phyloP scores from a whole-genome alignment of 1,284 basidiomycete genomes.

The Moniliophthora roreri region DNA sequence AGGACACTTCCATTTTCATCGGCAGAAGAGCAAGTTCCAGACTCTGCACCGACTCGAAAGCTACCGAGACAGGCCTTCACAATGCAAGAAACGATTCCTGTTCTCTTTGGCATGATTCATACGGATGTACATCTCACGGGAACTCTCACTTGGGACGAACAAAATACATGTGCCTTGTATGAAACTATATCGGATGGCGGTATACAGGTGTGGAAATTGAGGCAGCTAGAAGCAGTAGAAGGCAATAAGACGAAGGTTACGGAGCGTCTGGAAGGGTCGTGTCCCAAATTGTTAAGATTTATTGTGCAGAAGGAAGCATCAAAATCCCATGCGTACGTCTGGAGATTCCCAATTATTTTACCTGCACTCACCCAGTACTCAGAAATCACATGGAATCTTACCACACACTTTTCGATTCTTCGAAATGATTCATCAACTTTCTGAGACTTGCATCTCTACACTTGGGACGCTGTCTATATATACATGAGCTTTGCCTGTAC shows the following conservation, averaged over 20 bases:
- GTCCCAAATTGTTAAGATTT: slow-evolving; percentile 24
- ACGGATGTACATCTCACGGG: slow-evolving; percentile 27
- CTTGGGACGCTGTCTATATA: too few species aligned
- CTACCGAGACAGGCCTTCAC: slow-evolving; percentile 31
- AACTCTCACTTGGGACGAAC: slow-evolving; percentile 33
- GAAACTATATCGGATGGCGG: slow-evolving; percentile 26
- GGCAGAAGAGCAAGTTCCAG: neutral
- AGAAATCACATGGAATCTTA: slow-evolving; percentile 31
- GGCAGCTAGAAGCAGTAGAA: slow-evolving; percentile 26
- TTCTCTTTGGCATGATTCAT: slow-evolving; percentile 30
- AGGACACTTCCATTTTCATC: slow-evolving; percentile 14
- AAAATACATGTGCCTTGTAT: slow-evolving; percentile 26
- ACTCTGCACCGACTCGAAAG: neutral
- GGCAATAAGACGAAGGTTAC: slow-evolving; percentile 27
- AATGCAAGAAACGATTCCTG: slow-evolving; percentile 30
- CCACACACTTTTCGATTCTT: slow-evolving; percentile 21
- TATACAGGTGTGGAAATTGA: slow-evolving; percentile 31
- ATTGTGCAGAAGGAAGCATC: slow-evolving; percentile 28
- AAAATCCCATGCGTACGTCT: slow-evolving; percentile 28
- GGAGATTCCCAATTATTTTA: neutral
- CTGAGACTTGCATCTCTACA: too few species aligned
- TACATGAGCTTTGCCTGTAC: too few species aligned
- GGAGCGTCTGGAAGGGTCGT: slow-evolving; percentile 31
- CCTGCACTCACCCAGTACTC: too few species aligned
- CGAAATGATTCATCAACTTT: neutral